Conservation (phyloP, 768 basidiomycete genomes). For the Russula emetica region DNA sequence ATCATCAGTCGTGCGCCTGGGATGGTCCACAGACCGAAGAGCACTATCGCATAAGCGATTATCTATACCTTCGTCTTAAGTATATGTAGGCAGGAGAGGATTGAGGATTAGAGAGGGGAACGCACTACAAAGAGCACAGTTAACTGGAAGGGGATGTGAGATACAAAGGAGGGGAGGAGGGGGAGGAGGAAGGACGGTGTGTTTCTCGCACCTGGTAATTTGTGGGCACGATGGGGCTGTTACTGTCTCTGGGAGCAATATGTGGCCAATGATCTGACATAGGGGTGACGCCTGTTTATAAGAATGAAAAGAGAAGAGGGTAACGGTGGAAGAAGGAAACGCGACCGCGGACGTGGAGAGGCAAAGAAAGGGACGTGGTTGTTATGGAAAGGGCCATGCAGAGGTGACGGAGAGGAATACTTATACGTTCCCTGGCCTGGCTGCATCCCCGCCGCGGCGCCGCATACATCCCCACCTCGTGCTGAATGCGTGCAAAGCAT, state of each 20-base stretch:
- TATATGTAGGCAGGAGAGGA: not conserved
- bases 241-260: slow-evolving; percentile 3
- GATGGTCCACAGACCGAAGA: slow-evolving; percentile 86
- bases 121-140: slow-evolving; percentile 74
- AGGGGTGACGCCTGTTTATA: not conserved
- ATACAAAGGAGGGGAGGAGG: not conserved
- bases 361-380: not conserved
- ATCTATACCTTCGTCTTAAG: slow-evolving; percentile 45
- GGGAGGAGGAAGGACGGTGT: not conserved
- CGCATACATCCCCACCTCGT: slow-evolving; percentile 5
- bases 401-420: slow-evolving; percentile 1
- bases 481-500: slow-evolving; percentile 9
- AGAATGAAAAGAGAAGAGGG: slow-evolving; percentile 1
- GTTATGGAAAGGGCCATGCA: slow-evolving; percentile 16
- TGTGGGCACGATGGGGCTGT: slow-evolving; percentile 16
- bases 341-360: slow-evolving; percentile 14
- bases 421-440: slow-evolving; percentile 2
- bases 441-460: no score
- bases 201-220: slow-evolving; percentile 23
- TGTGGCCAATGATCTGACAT: slow-evolving; percentile 19
- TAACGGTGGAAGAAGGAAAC: not conserved
- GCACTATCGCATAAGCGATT: slow-evolving; percentile 79
- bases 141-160: slow-evolving; percentile 42
- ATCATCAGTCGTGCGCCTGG: slow-evolving; percentile 75
- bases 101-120: slow-evolving; percentile 4